Conservation (phyloP, 169 alveolate species). For the Cryptosporidium sp. region DNA sequence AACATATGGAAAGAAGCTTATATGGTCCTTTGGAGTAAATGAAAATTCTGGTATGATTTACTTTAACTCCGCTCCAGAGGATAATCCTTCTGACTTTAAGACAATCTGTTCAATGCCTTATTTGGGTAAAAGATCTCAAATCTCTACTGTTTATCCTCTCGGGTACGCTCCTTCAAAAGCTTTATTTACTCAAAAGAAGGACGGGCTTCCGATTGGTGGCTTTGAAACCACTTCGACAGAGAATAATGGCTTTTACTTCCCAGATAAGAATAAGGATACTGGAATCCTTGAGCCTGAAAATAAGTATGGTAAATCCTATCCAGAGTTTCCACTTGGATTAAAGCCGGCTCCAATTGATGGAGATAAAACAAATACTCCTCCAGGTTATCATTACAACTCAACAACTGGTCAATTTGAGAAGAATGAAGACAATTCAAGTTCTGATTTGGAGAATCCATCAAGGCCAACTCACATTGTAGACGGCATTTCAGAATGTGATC, state of each 20-base stretch:
- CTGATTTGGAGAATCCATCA: conserved; percentile 6
- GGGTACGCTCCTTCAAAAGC: conserved; percentile 45
- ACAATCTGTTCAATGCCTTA: conserved; percentile 17
- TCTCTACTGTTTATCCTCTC: conserved; percentile 16
- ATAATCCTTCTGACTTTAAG: background rate
- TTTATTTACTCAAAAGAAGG: conserved; percentile 13
- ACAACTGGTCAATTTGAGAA: conserved; percentile 61
- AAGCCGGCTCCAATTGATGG: conserved; percentile 61
- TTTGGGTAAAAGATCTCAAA: background rate
- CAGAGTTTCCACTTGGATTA: conserved; percentile 39
- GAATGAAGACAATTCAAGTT: background rate
- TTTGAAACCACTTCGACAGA: conserved; percentile 7
- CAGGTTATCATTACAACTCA: conserved; percentile 6
- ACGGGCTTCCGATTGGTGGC: conserved; percentile 17
- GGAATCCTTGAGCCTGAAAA: conserved; percentile 19
- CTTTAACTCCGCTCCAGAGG: conserved; percentile 15
- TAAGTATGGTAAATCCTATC: conserved; percentile 16
- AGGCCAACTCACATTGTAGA: conserved; percentile 31
- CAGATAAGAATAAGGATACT: background rate
- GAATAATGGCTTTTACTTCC: conserved; percentile 30
- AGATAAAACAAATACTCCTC: conserved; percentile 1
- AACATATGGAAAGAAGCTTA: background rate
- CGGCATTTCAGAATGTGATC: conserved; percentile 22
- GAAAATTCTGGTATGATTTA: background rate
- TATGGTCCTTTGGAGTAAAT: conserved; percentile 45